phyloP scores from a whole-genome alignment of 208 protist species.

The Blechomonas ayalai region DNA sequence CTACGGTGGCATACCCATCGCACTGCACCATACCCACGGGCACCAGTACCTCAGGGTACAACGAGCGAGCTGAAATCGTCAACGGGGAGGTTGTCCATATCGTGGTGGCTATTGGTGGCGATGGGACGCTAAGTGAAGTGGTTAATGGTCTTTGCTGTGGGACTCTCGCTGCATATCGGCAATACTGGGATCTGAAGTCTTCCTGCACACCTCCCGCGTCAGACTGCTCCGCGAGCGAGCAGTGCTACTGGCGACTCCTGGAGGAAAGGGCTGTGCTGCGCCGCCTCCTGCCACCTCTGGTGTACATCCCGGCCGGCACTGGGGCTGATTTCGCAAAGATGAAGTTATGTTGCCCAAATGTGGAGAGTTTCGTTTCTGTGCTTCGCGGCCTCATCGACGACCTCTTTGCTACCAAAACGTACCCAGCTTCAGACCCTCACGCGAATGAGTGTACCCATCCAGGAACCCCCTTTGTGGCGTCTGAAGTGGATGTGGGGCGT shows the following conservation, averaged over 20 bases:
- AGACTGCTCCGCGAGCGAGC: not conserved
- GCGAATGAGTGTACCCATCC: not conserved
- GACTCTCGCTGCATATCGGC: slow-evolving; percentile 20
- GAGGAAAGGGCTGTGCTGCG: slow-evolving; percentile 42
- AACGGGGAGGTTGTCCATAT: too few relatives aligned
- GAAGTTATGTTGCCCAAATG: slow-evolving; percentile 38
- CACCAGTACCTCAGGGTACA: too few relatives aligned
- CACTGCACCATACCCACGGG: too few relatives aligned
- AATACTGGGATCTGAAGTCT: not conserved
- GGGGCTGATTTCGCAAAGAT: slow-evolving; percentile 72
- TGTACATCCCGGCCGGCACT: slow-evolving; percentile 64
- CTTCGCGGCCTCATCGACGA: slow-evolving; percentile 8
- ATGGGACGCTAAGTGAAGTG: slow-evolving; percentile 75
- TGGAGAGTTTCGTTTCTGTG: slow-evolving; percentile 24
- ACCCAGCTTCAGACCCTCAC: too few relatives aligned
- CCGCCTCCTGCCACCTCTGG: slow-evolving; percentile 48
- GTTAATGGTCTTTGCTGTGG: slow-evolving; percentile 67
- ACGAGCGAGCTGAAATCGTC: too few relatives aligned
- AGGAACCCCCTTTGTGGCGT: slow-evolving; percentile 9
- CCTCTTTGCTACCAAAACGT: not conserved
- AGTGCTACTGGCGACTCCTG: slow-evolving; percentile 27
- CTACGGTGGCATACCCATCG: not conserved
- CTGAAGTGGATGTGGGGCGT: slow-evolving; percentile 57
- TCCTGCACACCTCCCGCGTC: not conserved
- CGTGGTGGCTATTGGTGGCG: slow-evolving; percentile 57